Base-by-base conservation (phyloP, 176 grass and related monocot genomes). In the Oryza nivara region DNA sequence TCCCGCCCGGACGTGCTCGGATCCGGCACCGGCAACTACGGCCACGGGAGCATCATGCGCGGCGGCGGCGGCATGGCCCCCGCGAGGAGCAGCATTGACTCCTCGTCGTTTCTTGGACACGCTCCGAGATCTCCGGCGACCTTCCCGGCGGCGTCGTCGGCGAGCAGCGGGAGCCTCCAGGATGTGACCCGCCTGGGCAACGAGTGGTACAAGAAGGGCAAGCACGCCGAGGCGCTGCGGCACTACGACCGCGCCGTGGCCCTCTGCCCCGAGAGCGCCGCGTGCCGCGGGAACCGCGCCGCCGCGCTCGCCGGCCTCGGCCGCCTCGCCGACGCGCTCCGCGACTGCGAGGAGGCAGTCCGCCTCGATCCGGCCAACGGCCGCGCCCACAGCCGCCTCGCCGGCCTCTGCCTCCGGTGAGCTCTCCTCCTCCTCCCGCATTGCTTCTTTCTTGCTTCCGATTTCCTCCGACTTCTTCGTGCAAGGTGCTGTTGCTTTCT, bases 11-110 rank as follows among this genome's bases (percentile, higher is more conserved):
- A 96, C 84, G 89, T 99, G 64, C 93, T 99, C 16, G 89, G 96
- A 76, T 92, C 96, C 47, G 96, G 96, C 63, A 91, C 79, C 8
- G 93, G 96, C 70, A 84, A 99, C 81, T 99, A 99, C 32, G 96
- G 96, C 77, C 96, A 99, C 51, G 96, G 96, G 7, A 97, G 94
- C 87, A 88, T 97, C 88, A 97, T 97, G 94, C 89, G 86, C 20
- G 86, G 89, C 20, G 87, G 88, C 20, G 80, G 83, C 10, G 81
- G 82, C 73, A 65, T 80, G 52, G 16, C 65, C 64, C 69, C 76
- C 17, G 26, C 86, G 11, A 73, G 81, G 66, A 83, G 48, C 40
- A 68, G 76, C 84, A 84, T 78, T 79, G 83, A 86, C 28, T 1
- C 83, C 25, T 38, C 79, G 14, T 80, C 83, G 12, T 86, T 64